Base-by-base conservation (phyloP, 805 yeast genomes). In the Zygosaccharomyces bailii region DNA sequence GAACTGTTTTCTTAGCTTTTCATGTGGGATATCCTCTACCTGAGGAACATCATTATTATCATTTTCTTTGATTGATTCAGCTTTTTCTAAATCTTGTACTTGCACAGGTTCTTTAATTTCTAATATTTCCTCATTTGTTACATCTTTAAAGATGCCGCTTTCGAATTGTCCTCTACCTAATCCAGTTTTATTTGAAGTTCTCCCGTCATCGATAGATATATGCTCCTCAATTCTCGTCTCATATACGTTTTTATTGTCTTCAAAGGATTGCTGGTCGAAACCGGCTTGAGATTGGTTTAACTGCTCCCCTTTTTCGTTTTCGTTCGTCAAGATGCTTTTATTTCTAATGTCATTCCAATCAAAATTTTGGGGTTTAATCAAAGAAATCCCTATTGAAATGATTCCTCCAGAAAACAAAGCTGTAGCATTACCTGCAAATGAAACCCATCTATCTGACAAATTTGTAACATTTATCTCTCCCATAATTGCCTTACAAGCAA, bases 341-440 rank as follows among this genome's bases (percentile, higher is more conserved):
- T 66, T 67, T 54, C 72, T 60, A 4, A 70, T 66, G 13, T 34
- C 50, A 17, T 57, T 53, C 45, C 62, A 67, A 49, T 71, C 72
- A 51, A 69, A 71, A 42, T 68, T 59, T 9, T 66, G 71, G n/a
- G 75, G 75, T 51, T 60, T 59, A 30, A 69, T 56, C 38, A 61
- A 46, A 3, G 73, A 62, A 11, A 57, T 45, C 9, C 45, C 54
- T 16, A 66, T 48, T 2, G 72, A 56, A 32, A 66, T 56, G 7
- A 68, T 44, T 25, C 70, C 72, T n/a, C 72, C 69, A 42, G 67
- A 51, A 4, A 61, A 54, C 29, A 69, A 55, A 11, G 74, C 68
- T 7, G 68, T 56, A 5, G 65, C 61, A 45, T 66, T 70, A 23
- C 74, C 75, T 11, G 71, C 61, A 48, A 70, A 69, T 2, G 75